Evolutionary conservation across 257 asterid species (phyloP), one percentile per base, ranked within the genome.

Genomic region (Prunella vulgaris): DNA sequence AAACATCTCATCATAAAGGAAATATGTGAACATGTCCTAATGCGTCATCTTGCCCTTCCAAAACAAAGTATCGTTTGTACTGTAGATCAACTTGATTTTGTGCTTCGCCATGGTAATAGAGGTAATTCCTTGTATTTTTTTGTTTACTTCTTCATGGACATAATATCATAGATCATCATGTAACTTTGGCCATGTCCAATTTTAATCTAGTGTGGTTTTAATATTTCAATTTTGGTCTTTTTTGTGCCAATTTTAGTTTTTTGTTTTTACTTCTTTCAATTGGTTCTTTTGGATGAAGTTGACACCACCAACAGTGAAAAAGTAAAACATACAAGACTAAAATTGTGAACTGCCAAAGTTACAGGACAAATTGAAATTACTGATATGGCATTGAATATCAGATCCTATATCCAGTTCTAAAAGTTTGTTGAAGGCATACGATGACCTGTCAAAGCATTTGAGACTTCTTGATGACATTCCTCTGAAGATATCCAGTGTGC

Each of bases 1-100:
- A 89, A 84, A 72, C 97, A 94, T 86, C 87, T 89, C 68, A 87
- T 94, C 71, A 69, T 94, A 69, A 89, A 86, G 83, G 95, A 91
- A 69, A 83, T 94, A 63, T 68, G 81, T 7, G 93, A 86, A 81
- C 86, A 89, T 80, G 84, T 89, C 86, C 80, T 94, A 57, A 75
- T 81, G 60, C 87, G 92, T 28, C 99, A 94, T 81, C 88, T 94
- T 18, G 83, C 89, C 80, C 89, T 94, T 69, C 85, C 93, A 18
- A 82, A 79, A 73, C 86, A 86, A 79, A 86, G 82, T 67, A 74
- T 94, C 24, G n/a, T 71, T 64, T 74, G 90, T 20, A 63, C 85
- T 42, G 97, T 80, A 21, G 96, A 91, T 79, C 97, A 94, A 77
- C 99, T 94, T 79, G 99, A 94, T 75, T 94, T 94, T 79, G 84